Conservation (phyloP, 352 stramenopile species). For the Globisporangium megalacanthum region DNA sequence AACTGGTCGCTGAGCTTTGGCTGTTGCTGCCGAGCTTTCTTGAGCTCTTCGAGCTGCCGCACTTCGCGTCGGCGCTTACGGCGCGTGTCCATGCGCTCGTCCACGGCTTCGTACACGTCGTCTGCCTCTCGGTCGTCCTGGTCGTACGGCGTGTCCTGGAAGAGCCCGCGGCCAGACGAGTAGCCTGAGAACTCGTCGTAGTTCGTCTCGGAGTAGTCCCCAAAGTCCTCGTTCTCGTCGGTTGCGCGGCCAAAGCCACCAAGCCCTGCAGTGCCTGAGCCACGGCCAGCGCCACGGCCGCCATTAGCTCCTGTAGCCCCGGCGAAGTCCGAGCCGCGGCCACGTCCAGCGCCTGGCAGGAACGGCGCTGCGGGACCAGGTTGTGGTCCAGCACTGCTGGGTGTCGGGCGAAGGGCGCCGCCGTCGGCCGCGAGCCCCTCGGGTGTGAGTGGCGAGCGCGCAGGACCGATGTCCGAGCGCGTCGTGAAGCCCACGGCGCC, state of each 20-base stretch:
- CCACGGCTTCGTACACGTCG: constrained; percentile 93
- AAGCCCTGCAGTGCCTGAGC: constrained; percentile 74
- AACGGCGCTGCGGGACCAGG: constrained; percentile 39
- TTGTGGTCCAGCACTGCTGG: background rate
- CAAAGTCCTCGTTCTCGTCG: constrained; percentile 84
- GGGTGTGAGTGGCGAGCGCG: constrained; percentile 43
- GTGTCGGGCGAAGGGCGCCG: background rate
- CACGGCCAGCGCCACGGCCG: constrained; percentile 41
- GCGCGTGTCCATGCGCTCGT: constrained; percentile 93
- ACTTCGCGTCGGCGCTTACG: constrained; percentile 88
- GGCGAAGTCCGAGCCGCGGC: constrained; percentile 44
- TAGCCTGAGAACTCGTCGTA: constrained; percentile 92
- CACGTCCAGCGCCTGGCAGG: constrained; percentile 84
- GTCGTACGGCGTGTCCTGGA: constrained; percentile 93
- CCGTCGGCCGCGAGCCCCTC: constrained; percentile 34
- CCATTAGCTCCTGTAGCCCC: background rate
- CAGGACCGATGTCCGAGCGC: constrained; percentile 94
- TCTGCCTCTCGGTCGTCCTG: constrained; percentile 96
- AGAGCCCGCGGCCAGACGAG: constrained; percentile 62
- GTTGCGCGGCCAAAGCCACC: constrained; percentile 80
- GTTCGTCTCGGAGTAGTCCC: constrained; percentile 89
- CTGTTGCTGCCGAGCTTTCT: constrained; percentile 79
- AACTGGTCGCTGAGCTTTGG: constrained; percentile 97
- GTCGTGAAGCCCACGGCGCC: constrained; percentile 97
- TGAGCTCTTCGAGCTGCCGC: constrained; percentile 78